These are phyloP conservation scores for Kluyveromyces sp. DNA, from an alignment of 1,139 yeast genomes.

Conservation along the genomic window DNA sequence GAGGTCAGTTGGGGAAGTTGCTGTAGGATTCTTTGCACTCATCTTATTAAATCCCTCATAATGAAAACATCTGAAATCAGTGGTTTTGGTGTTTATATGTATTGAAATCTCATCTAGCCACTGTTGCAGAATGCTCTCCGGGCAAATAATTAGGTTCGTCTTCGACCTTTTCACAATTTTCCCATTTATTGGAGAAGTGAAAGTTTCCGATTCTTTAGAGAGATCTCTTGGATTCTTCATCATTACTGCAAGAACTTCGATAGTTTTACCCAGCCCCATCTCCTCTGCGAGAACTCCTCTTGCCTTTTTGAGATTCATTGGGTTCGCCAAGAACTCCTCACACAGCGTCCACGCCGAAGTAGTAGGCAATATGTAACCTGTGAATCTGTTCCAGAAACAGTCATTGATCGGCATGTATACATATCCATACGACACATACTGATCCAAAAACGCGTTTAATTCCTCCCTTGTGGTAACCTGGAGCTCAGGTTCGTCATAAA, in stretches of 20 bases:
- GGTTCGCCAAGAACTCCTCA: constrained; percentile 7
- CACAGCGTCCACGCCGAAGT: constrained; percentile 14
- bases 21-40: constrained; percentile 25
- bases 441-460: constrained; percentile 21
- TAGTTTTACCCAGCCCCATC: constrained; percentile 95
- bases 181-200: constrained; percentile 6
- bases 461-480: neutral
- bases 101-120: constrained; percentile 70
- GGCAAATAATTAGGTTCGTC: constrained; percentile 78
- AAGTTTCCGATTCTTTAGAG: constrained; percentile 12
- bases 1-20: constrained; percentile 35
- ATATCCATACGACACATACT: constrained; percentile 26
- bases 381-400: constrained; percentile 29
- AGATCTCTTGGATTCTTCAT: constrained; percentile 44
- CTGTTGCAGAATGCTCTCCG: constrained; percentile 72
- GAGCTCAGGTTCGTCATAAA: neutral
- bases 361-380: constrained; percentile 22
- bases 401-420: constrained; percentile 12
- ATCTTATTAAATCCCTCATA: constrained; percentile 55
- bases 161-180: constrained; percentile 44
- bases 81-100: constrained; percentile 36
- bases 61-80: constrained; percentile 43
- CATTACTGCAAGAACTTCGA: constrained; percentile 66
- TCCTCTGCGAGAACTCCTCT: constrained; percentile 79
- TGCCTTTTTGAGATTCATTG: constrained; percentile 34